Evolutionary conservation across 257 asterid genomes (phyloP).

Genomic region (Catharanthus roseus): DNA sequence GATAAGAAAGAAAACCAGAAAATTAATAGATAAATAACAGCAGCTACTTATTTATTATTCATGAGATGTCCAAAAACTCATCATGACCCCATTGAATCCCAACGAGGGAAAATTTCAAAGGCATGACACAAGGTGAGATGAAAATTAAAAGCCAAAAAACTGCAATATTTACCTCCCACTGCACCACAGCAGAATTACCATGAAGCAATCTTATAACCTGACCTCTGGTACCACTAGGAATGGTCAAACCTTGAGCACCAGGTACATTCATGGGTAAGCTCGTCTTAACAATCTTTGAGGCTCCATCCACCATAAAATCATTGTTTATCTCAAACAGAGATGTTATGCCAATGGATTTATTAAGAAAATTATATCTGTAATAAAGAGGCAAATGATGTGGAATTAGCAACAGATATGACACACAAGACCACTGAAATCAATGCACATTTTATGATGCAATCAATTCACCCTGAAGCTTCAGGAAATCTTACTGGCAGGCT

Average conservation of each 20-base stretch:
- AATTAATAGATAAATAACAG: background rate
- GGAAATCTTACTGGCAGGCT: background rate
- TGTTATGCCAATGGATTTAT: slow-evolving; percentile 75
- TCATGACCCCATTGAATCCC: background rate
- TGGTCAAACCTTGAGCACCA: slow-evolving; percentile 70
- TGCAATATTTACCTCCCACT: slow-evolving; percentile 77
- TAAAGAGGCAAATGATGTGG: slow-evolving; percentile 6
- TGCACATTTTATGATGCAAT: background rate
- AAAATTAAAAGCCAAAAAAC: background rate
- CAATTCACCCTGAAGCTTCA: background rate
- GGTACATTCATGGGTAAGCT: slow-evolving; percentile 48
- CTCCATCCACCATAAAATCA: slow-evolving; percentile 47
- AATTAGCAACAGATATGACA: slow-evolving; percentile 11
- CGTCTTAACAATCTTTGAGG: slow-evolving; percentile 49
- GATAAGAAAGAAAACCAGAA: background rate
- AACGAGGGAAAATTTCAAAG: background rate
- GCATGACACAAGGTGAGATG: slow-evolving; percentile 2
- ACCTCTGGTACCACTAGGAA: slow-evolving; percentile 75
- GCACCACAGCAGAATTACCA: slow-evolving; percentile 57
- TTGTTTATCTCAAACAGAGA: slow-evolving; percentile 58
- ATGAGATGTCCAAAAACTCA: slow-evolving; percentile 1
- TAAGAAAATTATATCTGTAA: slow-evolving; percentile 81
- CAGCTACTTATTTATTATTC: background rate
- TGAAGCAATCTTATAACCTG: slow-evolving; percentile 75
- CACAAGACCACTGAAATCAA: slow-evolving; percentile 1